Base-by-base conservation (phyloP, 441 rosid species). In the Erysimum cheiri region DNA sequence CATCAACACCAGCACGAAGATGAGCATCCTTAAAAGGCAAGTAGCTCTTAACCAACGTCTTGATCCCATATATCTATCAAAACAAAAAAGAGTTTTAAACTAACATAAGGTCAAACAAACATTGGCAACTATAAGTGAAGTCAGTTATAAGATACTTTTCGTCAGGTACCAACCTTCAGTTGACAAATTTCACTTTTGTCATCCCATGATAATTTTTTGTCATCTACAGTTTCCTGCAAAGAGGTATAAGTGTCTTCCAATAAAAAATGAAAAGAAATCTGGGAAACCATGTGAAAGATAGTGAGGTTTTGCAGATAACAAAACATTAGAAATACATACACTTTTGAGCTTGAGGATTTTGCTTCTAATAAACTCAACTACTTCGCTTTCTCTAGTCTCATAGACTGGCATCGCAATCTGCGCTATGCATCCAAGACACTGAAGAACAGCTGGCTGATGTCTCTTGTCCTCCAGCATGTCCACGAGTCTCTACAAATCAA, bases 391-490 rank as follows among this genome's bases (percentile, higher is more conserved):
- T 80, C 98, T 88, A 63, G 99, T 96, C 80, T 96, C 99, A 73
- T 91, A 96, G 77, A 96, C 97, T 3, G 99, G 89, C 93, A 90
- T 88, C 3, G 99, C 99, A 72, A 92, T 88, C 85, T 93, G 92
- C 31, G 99, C 98, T 70, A 96, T 96, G 77, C 99, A 96, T 72
- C 99, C 99, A 67, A 96, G 83, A 67, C 97, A 90, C 65, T 96
- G 99, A 44, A 96, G 88, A 35, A 96, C 93, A 62, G 99, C 93
- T 26, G 98, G 95, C 68, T 90, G 87, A 81, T 93, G 85, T 41
- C 90, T 84, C 87, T 80, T 91, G 77, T 90, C 95, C 79, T 85
- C 98, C 80, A 96, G 83, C 94, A 87, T 91, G 83, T 82, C 97
- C 70, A 91, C 98, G 41, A 96, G 97, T 81, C 88, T 91, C 99